These are phyloP conservation scores for Astrothelium macrocarpum DNA, from an alignment of 495 filamentous ascomycete genomes.

Conservation along the genomic window DNA sequence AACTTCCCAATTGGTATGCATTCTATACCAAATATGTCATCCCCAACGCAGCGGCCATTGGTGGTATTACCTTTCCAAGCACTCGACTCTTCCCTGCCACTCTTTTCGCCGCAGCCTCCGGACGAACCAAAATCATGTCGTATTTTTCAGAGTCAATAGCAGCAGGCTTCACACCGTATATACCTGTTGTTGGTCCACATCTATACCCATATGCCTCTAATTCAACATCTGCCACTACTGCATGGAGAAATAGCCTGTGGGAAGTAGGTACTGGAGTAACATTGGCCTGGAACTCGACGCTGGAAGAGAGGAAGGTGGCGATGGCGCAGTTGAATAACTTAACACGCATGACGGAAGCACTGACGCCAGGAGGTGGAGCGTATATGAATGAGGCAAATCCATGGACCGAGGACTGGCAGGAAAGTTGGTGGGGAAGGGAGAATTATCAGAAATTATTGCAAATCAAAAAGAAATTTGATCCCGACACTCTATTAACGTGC, in stretches of 20 bases:
- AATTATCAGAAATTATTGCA: conserved; percentile 14
- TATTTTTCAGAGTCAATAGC: conserved; percentile 10
- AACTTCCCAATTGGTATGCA: conserved; percentile 26
- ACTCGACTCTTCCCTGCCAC: conserved; percentile 34
- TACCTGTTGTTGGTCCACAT: conserved; percentile 28
- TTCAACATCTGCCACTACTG: conserved; percentile 35
- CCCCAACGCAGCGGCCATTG: conserved; percentile 27
- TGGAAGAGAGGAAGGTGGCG: conserved; percentile 28
- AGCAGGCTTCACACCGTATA: conserved; percentile 22
- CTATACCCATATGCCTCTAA: conserved; percentile 27
- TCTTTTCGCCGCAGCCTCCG: conserved; percentile 25
- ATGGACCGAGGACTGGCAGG: conserved; percentile 16
- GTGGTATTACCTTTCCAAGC: conserved; percentile 26
- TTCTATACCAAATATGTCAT: conserved; percentile 35
- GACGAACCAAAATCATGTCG: conserved; percentile 23
- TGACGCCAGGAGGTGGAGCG: conserved; percentile 15
- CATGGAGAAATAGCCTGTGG: conserved; percentile 38
- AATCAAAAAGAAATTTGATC: conserved; percentile 13
- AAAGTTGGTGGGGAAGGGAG: conserved; percentile 11
- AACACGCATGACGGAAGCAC: neutral
- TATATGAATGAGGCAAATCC: conserved; percentile 26
- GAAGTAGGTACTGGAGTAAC: conserved; percentile 30
- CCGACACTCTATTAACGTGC: conserved; percentile 11
- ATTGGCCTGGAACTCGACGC: conserved; percentile 33
- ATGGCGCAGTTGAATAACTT: conserved; percentile 33